phyloP scores from a whole-genome alignment of 331 rosid genomes.

The Acacia pycnantha region DNA sequence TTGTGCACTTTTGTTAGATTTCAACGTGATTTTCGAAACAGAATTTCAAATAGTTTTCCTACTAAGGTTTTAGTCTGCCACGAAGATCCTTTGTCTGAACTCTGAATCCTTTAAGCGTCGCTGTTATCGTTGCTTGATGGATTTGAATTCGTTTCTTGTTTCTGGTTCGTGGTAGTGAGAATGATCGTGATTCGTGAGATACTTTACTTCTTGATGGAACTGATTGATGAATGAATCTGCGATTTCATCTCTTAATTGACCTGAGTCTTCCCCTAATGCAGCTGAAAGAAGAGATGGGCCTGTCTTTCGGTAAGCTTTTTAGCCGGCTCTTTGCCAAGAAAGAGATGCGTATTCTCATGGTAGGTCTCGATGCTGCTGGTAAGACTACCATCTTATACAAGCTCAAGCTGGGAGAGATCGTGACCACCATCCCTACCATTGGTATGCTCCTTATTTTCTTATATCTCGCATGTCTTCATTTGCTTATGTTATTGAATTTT shows the following conservation, averaged over 20 bases:
- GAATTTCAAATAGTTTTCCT: background rate
- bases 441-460: slow-evolving; percentile 22
- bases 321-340: slow-evolving; percentile 44
- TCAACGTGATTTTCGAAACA: background rate
- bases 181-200: background rate
- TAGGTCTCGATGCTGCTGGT: slow-evolving; percentile 46
- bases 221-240: slow-evolving; percentile 9
- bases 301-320: slow-evolving; percentile 38
- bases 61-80: background rate
- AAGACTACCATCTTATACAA: slow-evolving; percentile 42
- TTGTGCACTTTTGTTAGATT: background rate
- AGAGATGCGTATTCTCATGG: slow-evolving; percentile 47
- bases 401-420: slow-evolving; percentile 43
- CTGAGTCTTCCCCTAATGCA: background rate
- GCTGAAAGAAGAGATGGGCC: slow-evolving; percentile 37
- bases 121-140: background rate
- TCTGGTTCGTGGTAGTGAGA: background rate
- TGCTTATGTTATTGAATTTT: background rate
- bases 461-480: background rate
- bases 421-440: slow-evolving; percentile 42
- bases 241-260: background rate
- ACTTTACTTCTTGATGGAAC: background rate
- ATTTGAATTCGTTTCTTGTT: background rate
- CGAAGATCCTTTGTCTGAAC: background rate
- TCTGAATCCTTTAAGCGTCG: background rate